Evolutionary conservation across 2,329 filamentous ascomycete genomes (phyloP), one percentile per base, ranked within the genome.

Genomic region (Zalaria sp.): DNA sequence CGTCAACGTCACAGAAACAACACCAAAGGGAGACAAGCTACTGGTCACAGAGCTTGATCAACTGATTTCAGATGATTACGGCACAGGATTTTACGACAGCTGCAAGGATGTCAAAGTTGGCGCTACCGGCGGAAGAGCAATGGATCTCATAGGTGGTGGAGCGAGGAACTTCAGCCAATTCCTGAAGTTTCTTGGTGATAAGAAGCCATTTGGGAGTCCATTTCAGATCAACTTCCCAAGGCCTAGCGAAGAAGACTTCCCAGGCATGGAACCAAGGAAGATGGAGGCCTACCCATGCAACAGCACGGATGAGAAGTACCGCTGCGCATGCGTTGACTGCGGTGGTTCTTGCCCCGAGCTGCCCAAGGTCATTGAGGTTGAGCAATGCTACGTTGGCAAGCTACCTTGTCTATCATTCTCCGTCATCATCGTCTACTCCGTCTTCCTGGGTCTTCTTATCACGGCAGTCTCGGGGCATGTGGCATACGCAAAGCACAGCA

Each of bases 21-120:
- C 46, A 31, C 61, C 72, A 25, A 84, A 71, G 61, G 60, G 66
- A 48, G 57, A 72, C 61, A 79, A 79, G 50, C 64, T 66, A 43
- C 62, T 86, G n/a, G 87, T 95, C 9, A 86, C 83, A 1, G 86
- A 95, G 64, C 66, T 98, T 25, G 88, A 95, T 56, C 89, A 95
- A 56, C 67, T 96, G 4, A 78, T 95, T 51, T 85, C 86, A 2
- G 72, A 87, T 43, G 71, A 82, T 41, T 96, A 93, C 58, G 88
- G 86, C 35, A 72, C 75, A 5, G 87, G 83, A 1, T 93, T 98
- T 66, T 98, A 88, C 59, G 75, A 94, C 62, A 98, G 91, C 64
- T 98, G 91, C 69, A 96, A 96, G 64, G 87, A 98, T 60, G 89
- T 98, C 63, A 98, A 98, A 58, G 95, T 96, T 55, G 91, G 91